Evolutionary conservation across 441 rosid genomes (phyloP).

Genomic region (Raphanus hybrid): DNA sequence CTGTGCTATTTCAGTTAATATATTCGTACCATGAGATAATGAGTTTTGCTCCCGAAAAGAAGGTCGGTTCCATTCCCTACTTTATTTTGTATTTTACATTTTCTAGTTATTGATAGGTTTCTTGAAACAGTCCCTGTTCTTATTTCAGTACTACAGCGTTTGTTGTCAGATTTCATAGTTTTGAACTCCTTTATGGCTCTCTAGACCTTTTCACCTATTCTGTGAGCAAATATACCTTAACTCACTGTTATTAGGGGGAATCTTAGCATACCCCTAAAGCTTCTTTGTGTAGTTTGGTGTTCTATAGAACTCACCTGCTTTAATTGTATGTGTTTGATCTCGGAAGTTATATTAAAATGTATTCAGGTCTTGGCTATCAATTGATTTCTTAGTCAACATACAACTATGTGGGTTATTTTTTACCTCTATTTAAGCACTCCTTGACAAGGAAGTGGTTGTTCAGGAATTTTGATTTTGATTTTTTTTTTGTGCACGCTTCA

Average conservation of each 20-base stretch:
- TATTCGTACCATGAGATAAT: constrained; percentile 90
- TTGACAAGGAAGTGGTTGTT: background rate
- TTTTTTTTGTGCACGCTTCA: no score
- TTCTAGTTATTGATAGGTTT: constrained; percentile 28
- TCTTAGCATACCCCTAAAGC: background rate
- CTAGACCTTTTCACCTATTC: background rate
- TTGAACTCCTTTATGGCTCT: constrained; percentile 3
- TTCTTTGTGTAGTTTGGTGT: constrained; percentile 20
- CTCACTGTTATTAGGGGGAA: constrained; percentile 8
- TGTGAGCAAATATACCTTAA: background rate
- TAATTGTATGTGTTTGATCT: background rate
- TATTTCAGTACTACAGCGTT: constrained; percentile 14
- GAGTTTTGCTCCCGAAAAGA: constrained; percentile 68
- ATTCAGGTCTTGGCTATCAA: constrained; percentile 11
- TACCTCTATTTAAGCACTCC: background rate
- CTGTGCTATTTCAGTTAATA: constrained; percentile 82
- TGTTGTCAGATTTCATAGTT: constrained; percentile 19
- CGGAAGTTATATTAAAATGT: constrained; percentile 13
- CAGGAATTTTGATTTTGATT: background rate
- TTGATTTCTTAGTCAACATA: constrained; percentile 10
- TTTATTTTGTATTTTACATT: constrained; percentile 9
- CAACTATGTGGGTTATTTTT: background rate
- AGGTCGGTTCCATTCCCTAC: constrained; percentile 52
- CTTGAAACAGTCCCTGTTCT: constrained; percentile 17
- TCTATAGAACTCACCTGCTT: constrained; percentile 16